These are phyloP conservation scores for Mortierella hygrophila DNA, from an alignment of 192 early-diverging fungal species.

Conservation along the genomic window DNA sequence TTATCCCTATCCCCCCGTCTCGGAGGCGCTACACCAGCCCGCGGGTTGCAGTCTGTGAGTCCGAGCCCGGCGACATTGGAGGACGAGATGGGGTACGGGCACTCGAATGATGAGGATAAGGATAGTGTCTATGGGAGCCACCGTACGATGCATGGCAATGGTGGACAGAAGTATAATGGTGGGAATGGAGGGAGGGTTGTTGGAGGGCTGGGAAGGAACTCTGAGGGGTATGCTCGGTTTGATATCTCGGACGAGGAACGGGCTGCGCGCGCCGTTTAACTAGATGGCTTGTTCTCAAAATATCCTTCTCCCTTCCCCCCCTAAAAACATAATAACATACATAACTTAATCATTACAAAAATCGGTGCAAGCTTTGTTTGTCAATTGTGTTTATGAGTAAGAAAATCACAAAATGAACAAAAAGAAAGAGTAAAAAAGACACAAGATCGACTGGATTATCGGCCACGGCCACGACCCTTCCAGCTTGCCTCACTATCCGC, in stretches of 20 bases:
- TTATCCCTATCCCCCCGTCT: not conserved
- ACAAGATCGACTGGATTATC: conserved; percentile 5
- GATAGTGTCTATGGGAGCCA: conserved; percentile 51
- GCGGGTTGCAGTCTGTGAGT: not conserved
- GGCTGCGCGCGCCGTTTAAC: not conserved
- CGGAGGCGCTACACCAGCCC: not conserved
- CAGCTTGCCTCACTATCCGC: conserved; percentile 33
- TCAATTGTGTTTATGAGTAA: not conserved
- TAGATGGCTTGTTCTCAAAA: not conserved
- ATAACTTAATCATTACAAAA: not conserved
- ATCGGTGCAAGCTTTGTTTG: not conserved
- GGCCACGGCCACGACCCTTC: conserved; percentile 41
- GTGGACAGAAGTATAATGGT: not conserved
- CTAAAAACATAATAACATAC: not conserved
- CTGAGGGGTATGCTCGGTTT: conserved; percentile 44
- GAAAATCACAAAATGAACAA: not conserved
- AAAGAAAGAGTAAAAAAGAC: not conserved
- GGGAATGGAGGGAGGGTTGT: conserved; percentile 28
- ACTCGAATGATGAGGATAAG: conserved; percentile 21
- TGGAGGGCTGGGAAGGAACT: conserved; percentile 24
- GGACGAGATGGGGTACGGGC: not conserved
- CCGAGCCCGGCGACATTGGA: not conserved
- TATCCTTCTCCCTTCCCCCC: not conserved
- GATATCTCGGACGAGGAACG: conserved; percentile 33
- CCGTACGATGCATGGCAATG: conserved; percentile 5